Base-by-base conservation (phyloP, 352 stramenopile genomes). In the Blastocystis sp. region DNA sequence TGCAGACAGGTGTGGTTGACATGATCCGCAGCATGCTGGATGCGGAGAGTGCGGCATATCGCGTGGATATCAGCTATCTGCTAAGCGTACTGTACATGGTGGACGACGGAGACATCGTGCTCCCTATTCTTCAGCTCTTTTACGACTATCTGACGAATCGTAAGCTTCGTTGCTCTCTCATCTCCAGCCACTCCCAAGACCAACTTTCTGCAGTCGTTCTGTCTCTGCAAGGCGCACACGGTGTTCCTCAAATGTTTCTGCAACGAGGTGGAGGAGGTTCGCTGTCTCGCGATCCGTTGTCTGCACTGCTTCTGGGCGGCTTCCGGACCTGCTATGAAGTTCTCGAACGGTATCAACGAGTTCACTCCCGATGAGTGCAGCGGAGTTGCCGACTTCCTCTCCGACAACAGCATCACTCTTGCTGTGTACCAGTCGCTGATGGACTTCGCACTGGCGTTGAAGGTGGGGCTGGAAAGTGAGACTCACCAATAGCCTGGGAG, bases 191-290 rank as follows among this genome's bases (percentile, higher is more conserved):
- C 30, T 30, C 30, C 63, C 50, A 85, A 85, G n/a, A 20, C 47
- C 4, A 85, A 85, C 26, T 45, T 66, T 50, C 43, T 85, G 26
- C 73, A 85, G 26, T 85, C 73, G 18, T 8, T 85, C 30, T 85
- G 47, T 41, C 73, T 85, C 13, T 85, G 73, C 73, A 66, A 68
- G 50, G 73, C 73, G 30, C 56, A 85, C 55, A 85, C 73, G 20
- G 73, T 85, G 30, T 85, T 85, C 73, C 56, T 85, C 34, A 85
- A 85, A 6, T 85, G 73, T 43, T 34, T 85, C 24, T 85, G 73
- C 56, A 47, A 85, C 24, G 73, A 85, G 39, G 53, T 68, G 20
- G 73, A 85, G 2, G 73, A 85, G 50, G 73, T 85, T 18, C 73
- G 73, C 56, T 56, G 53, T 68, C 73, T 66, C 20, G 73, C 73